Conservation (phyloP, 2,329 filamentous ascomycete species). For the Verticillium dahliae region DNA sequence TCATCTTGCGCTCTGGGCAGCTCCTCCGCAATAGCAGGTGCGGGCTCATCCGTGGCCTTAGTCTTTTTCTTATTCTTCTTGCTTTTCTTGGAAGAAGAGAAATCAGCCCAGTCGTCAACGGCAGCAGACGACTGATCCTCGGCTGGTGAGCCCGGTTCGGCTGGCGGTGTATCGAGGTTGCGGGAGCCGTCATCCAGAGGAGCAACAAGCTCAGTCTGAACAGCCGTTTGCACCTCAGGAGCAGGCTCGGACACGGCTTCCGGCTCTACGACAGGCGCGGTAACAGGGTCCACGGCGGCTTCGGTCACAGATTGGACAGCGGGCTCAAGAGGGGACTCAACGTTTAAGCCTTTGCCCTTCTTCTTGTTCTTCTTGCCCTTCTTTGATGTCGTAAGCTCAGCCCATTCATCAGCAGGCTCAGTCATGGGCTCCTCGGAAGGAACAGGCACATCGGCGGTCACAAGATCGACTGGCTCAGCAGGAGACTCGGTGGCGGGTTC, state of each 20-base stretch:
- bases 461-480: neutral
- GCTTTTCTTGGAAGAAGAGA: conserved; percentile 1
- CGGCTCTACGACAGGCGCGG: neutral
- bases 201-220: neutral
- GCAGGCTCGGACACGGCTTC: neutral
- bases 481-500: neutral
- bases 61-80: conserved; percentile 3
- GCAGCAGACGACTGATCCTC: neutral
- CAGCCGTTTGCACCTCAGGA: neutral
- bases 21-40: neutral
- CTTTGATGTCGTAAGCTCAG: conserved; percentile 3
- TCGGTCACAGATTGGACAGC: neutral
- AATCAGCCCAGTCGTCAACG: neutral
- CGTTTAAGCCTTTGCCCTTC: neutral
- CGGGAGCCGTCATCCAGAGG: neutral
- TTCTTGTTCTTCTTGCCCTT: conserved; percentile 6
- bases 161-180: neutral
- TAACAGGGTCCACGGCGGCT: neutral
- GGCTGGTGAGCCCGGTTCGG: neutral
- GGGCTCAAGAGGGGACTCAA: too few species aligned
- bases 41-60: neutral
- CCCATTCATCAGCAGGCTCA: conserved; percentile 7
- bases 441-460: neutral
- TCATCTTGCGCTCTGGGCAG: neutral
- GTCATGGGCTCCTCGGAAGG: neutral